Percentiles rank a stretch among this genome's conserved stretches.
These are phyloP conservation scores for Tritrichomonas musculus DNA, from an alignment of 208 protist genomes.

Conservation along the genomic window DNA sequence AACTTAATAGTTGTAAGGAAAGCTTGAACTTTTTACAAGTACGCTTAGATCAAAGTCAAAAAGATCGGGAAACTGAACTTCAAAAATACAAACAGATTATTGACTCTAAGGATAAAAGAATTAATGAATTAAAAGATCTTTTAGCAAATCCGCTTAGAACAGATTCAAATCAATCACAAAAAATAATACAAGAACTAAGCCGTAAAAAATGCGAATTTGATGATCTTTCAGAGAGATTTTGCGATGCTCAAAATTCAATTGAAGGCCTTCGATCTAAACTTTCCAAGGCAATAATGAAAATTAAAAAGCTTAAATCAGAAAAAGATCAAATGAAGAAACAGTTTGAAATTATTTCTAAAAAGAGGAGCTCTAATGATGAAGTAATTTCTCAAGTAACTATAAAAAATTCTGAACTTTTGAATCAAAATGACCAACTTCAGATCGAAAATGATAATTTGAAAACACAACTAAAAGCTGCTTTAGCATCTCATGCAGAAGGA, in stretches of 20 bases:
- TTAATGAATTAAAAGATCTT: constrained; percentile 6
- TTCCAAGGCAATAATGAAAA: not conserved
- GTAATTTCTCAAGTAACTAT: not conserved
- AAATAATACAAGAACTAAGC: not conserved
- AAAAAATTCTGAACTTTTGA: not conserved
- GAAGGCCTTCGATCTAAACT: not conserved
- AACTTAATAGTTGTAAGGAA: not conserved
- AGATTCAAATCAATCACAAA: not conserved
- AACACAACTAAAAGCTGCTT: not conserved
- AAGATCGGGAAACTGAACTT: too few relatives aligned
- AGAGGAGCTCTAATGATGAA: not conserved
- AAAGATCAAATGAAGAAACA: not conserved
- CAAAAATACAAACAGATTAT: too few relatives aligned
- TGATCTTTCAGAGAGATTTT: not conserved
- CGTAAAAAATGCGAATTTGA: not conserved
- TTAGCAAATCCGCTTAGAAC: not conserved
- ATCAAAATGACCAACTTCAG: not conserved
- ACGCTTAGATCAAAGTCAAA: too few relatives aligned
- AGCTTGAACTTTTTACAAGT: not conserved
- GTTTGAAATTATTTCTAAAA: not conserved
- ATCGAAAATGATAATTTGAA: not conserved
- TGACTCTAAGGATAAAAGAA: not conserved
- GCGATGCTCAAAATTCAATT: not conserved
- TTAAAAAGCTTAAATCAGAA: not conserved
- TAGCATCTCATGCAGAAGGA: not conserved